Evolutionary conservation across 768 basidiomycete genomes (phyloP), one percentile per base, ranked within the genome.

Genomic region (Tulasnella sp.): DNA sequence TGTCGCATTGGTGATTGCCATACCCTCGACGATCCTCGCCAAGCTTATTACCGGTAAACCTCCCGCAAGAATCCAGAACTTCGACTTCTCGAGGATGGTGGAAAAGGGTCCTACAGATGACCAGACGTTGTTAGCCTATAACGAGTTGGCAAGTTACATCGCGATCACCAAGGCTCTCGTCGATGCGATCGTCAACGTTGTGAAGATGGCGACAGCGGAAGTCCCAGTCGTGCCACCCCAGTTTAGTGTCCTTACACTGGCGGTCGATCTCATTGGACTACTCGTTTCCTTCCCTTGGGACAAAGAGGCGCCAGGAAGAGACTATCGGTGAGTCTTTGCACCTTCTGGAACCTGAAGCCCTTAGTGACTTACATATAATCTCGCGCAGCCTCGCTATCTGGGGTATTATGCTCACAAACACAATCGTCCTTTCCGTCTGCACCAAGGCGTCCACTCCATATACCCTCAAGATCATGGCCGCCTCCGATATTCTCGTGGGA

Each of bases 71-170:
- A 72, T 41, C 12, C 69, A 40, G 37, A 40, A 37, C 34, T 79
- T 79, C 78, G 69, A 72, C 40, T 64, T 46, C 42, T n/a, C 60
- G 60, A 72, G 46, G 34, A 58, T 79, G 37, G 78, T 79, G 11
- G 78, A 79, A 24, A 54, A 54, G 50, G 78, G 78, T 34, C 54
- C 58, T 12, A 54, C 64, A 12, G 78, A 79, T 48, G 34, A 34
- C 12, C 14, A 54, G 12, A 69, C 78, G 2, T 34, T 37, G 41
- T 16, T 64, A 7, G 54, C 78, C 11, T 79, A 64, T 42, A 37
- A 40, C 64, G 78, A 79, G 78, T 64, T 79, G 28, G 78, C 64
- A 24, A 64, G 54, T 14, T 79, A 79, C 69, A 44, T 79, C n/a
- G 78, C 60, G 11, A 79, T 79, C 37, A 73, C 72, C 34, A 37